Base-by-base conservation (phyloP, 1,139 yeast species). In the Yamadazyma atmosphaerica region DNA sequence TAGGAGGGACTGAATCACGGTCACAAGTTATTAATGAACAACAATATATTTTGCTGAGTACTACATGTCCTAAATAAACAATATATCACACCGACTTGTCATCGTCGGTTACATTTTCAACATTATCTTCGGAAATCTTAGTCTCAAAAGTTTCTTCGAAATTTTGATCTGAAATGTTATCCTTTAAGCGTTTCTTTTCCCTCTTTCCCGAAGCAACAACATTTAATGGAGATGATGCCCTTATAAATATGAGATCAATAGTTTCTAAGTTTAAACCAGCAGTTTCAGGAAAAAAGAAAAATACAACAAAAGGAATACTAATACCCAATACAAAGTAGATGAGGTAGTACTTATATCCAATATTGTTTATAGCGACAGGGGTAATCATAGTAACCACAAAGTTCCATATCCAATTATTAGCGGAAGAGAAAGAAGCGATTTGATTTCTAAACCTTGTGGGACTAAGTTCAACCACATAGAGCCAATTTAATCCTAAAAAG, bases 201-300 rank as follows among this genome's bases (percentile, higher is more conserved):
- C n/a, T n/a, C n/a, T n/a, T n/a, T n/a, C n/a, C n/a, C n/a, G n/a
- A n/a, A n/a, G n/a, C n/a, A n/a, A n/a, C n/a, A n/a, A n/a, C n/a
- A n/a, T n/a, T n/a, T n/a, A n/a, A n/a, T n/a, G n/a, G n/a, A n/a
- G n/a, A n/a, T n/a, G n/a, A n/a, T n/a, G n/a, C n/a, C n/a, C n/a
- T n/a, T n/a, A n/a, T n/a, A 48, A 77, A 80, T 43, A 83, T 79
- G 46, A 73, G 66, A 51, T 80, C 84, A 53, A 79, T 62, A 51
- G 79, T 82, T 52, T 79, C 84, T 48, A 79, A 65, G 2, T 81
- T 71, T 34, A 74, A 62, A 12, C 74, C 77, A 50, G 77, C 74
- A 2, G 85, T 79, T 53, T 80, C 85, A 2, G 84, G 85, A 37
- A 76, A 70, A 45, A 77, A 70, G 46, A 74, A 68, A 55, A 69